Base-by-base conservation (phyloP, 768 basidiomycete species). In the Phanerochaete sordida region DNA sequence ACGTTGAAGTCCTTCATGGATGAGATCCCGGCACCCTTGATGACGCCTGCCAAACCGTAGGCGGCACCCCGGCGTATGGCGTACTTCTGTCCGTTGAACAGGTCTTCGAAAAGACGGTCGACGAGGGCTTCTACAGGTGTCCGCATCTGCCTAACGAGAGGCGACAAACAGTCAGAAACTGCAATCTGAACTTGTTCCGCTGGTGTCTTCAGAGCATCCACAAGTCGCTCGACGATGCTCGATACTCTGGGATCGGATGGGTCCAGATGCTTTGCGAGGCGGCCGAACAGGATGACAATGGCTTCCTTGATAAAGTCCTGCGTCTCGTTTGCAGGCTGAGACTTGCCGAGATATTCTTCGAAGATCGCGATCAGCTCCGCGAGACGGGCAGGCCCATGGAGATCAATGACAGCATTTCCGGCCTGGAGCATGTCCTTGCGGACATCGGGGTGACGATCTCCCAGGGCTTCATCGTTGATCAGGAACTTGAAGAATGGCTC, bases 171-270 rank as follows among this genome's bases (percentile, higher is more conserved):
- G 60, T 98, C 97, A 0, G 95, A 93, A 1, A 98, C 94, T 8
- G 97, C 95, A 47, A 93, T 88, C 71, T 98, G 96, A 0, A 99
- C 97, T 69, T 95, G 89, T 70, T 99, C 97, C 2, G 95, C 85
- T 0, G 96, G 97, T 0, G 95, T 98, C 73, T 89, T 90, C 59
- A 99, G 78, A 1, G 96, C 93, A 31, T 91, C 91, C 8, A 96
- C 84, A 21, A 98, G 78, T 11, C 94, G 80, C 62, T 93, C 86
- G 9, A 98, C 88, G 62, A 98, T 91, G 12, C 76, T 73, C 0
- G 91, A 89, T 45, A 97, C 85, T 11, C 33, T 7, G 4, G 79
- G 62, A 70, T 98, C 95, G 0, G 83, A 80, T 2, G 85, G 74
- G 51, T 91, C 84, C 46, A 99, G 79, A 74, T 98, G 95, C 7